Base-by-base conservation (phyloP, 2,329 filamentous ascomycete species). In the Cucurbitaria berberidis region DNA sequence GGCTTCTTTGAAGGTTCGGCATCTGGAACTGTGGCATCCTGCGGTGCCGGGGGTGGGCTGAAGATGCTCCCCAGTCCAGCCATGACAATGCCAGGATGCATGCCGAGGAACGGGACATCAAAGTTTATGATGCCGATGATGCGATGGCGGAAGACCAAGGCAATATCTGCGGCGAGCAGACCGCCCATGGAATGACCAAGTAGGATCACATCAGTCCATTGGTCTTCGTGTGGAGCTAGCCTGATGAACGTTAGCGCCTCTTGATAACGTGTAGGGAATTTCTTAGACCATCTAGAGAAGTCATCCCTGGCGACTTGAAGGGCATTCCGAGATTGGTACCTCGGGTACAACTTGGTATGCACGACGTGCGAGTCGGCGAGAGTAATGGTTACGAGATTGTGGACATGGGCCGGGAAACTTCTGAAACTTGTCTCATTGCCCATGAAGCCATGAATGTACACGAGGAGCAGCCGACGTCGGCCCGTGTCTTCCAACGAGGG, bases 111-210 rank as follows among this genome's bases (percentile, higher is more conserved):
- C 0, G 93, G 93, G 0, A 90, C 89, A 74, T 97, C 93, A 43
- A 96, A 88, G 50, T 89, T 90, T 50, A 97, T 80, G 4, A 87
- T 87, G 0, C 93, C 93, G 26, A 96, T 75, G 35, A 96, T 89
- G 9, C 86, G 84, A 76, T 96, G 90, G 58, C 86, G 86, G 60
- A 89, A 85, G 72, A 89, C 82, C 39, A 96, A 78, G 2, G 86
- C 86, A 22, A 96, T 84, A 64, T 97, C 93, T 1, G 90, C 90
- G 22, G 89, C 85, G 22, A 97, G 75, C 21, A 97, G 80, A 1
- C 93, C 93, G 15, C 93, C 93, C 86, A 97, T 93, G 36, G 90
- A 96, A 73, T 96, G 93, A 0, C 93, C 92, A 2, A 96, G 79
- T 3, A 97, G 80, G 18, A 97, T 81, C 2, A 96, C 82, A 77